Conservation (phyloP, 768 basidiomycete genomes). For the Pisolithus microcarpus region DNA sequence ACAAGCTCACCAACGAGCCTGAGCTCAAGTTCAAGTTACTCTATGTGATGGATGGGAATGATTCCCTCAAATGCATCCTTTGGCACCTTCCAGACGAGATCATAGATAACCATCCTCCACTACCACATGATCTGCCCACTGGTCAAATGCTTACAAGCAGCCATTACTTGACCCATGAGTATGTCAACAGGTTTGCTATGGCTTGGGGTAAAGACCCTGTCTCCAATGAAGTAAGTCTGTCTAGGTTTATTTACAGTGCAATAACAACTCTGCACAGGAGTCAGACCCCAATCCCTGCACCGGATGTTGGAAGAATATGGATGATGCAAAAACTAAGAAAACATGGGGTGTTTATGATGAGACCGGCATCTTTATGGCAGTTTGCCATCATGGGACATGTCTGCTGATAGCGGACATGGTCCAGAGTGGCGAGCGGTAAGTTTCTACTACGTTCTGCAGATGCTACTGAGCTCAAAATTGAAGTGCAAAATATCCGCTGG, state of each 20-base stretch:
- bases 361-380: slow-evolving; percentile 30
- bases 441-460: neutral
- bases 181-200: neutral
- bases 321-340: neutral
- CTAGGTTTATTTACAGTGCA: too few species aligned
- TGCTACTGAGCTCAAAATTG: too few species aligned
- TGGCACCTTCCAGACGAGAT: too few species aligned
- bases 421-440: slow-evolving; percentile 11
- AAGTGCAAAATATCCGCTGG: slow-evolving; percentile 20
- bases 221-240: too few species aligned
- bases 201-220: too few species aligned
- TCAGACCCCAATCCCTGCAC: neutral
- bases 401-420: slow-evolving; percentile 21
- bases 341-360: slow-evolving; percentile 33
- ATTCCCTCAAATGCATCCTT: slow-evolving; percentile 1
- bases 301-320: neutral
- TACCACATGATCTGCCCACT: too few species aligned
- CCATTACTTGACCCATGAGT: neutral
- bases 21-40: slow-evolving; percentile 4
- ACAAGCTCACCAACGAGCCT: neutral
- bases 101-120: too few species aligned
- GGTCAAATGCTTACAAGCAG: too few species aligned
- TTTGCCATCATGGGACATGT: slow-evolving; percentile 30
- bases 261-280: too few species aligned
- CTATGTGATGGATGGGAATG: slow-evolving; percentile 8